Percentiles rank a stretch among this genome's conserved stretches.
Evolutionary conservation across 2,329 filamentous ascomycete species (phyloP).

Genomic region (Penicillium crustosum): DNA sequence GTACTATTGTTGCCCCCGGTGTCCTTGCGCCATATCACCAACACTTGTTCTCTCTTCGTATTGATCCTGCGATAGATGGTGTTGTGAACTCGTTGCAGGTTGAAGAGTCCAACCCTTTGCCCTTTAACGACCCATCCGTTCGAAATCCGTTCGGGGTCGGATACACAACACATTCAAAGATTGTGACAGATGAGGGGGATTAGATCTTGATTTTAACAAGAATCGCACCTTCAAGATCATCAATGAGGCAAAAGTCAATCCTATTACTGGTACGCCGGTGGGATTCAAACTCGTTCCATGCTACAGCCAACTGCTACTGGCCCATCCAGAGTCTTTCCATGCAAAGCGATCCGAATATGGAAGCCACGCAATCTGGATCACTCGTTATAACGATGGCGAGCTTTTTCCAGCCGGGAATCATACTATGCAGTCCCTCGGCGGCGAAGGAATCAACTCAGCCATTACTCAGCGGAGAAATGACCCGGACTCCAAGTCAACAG

Average conservation of each 20-base stretch:
- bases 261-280: conserved; percentile 52
- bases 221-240: conserved; percentile 58
- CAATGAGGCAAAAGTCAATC: conserved; percentile 52
- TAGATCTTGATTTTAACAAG: conserved; percentile 41
- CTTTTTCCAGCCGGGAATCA: conserved; percentile 51
- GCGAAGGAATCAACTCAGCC: conserved; percentile 25
- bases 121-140: conserved; percentile 42
- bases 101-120: conserved; percentile 58
- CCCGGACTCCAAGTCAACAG: conserved; percentile 7
- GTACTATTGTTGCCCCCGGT: conserved; percentile 43
- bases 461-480: conserved; percentile 26
- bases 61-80: conserved; percentile 46
- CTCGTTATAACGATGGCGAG: conserved; percentile 51
- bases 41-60: conserved; percentile 47
- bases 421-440: conserved; percentile 48
- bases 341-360: conserved; percentile 52
- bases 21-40: conserved; percentile 48
- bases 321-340: conserved; percentile 51
- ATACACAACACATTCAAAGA: conserved; percentile 47
- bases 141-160: conserved; percentile 54
- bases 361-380: conserved; percentile 54
- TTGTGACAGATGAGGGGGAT: conserved; percentile 45
- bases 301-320: conserved; percentile 57
- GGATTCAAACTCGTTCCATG: conserved; percentile 55
- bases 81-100: conserved; percentile 51